Conservation (phyloP, 192 early-diverging fungal genomes). For the Allomyces macrogynus region DNA sequence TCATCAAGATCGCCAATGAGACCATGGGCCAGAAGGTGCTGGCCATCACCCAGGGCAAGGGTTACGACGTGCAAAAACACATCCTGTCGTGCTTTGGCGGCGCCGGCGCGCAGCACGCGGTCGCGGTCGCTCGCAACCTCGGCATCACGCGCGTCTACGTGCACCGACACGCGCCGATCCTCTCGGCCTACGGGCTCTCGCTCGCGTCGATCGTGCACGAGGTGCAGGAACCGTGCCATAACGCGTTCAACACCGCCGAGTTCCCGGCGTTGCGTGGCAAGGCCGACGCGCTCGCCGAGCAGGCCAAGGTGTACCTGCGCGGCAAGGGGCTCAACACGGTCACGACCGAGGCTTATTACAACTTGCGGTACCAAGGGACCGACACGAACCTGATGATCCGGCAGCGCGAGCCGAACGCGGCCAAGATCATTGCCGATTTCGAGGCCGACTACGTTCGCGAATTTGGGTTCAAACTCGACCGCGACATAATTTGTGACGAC, state of each 20-base stretch:
- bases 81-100: slow-evolving; percentile 84
- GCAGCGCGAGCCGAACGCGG: slow-evolving; percentile 25
- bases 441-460: slow-evolving; percentile 64
- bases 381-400: slow-evolving; percentile 80
- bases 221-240: slow-evolving; percentile 57
- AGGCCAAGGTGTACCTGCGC: slow-evolving; percentile 27
- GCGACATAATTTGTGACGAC: slow-evolving; percentile 72
- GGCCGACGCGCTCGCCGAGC: slow-evolving; percentile 19
- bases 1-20: slow-evolving; percentile 89
- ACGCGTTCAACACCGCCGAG: slow-evolving; percentile 16
- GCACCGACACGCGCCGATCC: slow-evolving; percentile 69
- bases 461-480: slow-evolving; percentile 84
- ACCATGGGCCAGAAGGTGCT: slow-evolving; percentile 90
- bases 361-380: slow-evolving; percentile 82
- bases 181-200: slow-evolving; percentile 81
- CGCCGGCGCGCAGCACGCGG: slow-evolving; percentile 89
- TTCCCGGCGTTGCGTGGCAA: slow-evolving; percentile 26
- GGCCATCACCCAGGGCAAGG: slow-evolving; percentile 77
- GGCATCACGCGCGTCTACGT: slow-evolving; percentile 73
- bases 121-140: slow-evolving; percentile 68
- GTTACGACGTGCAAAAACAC: slow-evolving; percentile 67
- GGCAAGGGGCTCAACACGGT: slow-evolving; percentile 51
- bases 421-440: slow-evolving; percentile 50
- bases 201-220: slow-evolving; percentile 87
- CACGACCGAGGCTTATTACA: slow-evolving; percentile 46